Evolutionary conservation across 306 rosid genomes (phyloP), one percentile per base, ranked within the genome.

Genomic region (Cucumis melo): DNA sequence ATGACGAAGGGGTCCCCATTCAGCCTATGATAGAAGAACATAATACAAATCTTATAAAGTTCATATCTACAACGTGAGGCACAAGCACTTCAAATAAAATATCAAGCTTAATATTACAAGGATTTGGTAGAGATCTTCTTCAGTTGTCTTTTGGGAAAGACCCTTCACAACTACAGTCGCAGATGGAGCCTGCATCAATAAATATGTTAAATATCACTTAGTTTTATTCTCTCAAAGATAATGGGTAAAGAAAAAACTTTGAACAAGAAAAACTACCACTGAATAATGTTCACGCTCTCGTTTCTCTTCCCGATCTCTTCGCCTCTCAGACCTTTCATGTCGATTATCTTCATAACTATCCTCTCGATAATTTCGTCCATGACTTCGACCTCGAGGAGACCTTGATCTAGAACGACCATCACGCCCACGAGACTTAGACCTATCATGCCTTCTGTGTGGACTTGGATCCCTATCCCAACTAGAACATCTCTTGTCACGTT

Each of bases 1-100:
- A 85, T 92, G 99, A 55, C 99, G 92, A 76, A 94, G 97, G 34
- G 97, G 99, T 16, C 99, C 96, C 97, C 99, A 94, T 85, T 94
- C 99, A 66, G 96, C 90, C 99, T 94, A 81, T 79, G 78, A 44
- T 58, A 53, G 61, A 79, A 38, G 60, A 23, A 68, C 53, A 77
- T 23, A n/a, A 54, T 46, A 74, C 64, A 56, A 39, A 6, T 51
- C 42, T 39, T 21, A 38, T 41, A 15, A 75, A 74, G 20, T 6
- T 55, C 11, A 54, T 5, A 74, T 19, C 17, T 54, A 27, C 32
- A 78, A 51, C 62, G 53, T 42, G 39, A 75, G 79, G 21, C 7
- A 75, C 77, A n/a, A 77, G 48, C 10, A 81, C 62, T 76, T 59
- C 81, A 78, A 81, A 27, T 67, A 75, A 81, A 70, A 56, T 72